A percentile compares a stretch with the other conserved stretches of the same genome.
Evolutionary conservation across 352 stramenopile species (phyloP).

Genomic region (Phytopythium cucurbitacearum): DNA sequence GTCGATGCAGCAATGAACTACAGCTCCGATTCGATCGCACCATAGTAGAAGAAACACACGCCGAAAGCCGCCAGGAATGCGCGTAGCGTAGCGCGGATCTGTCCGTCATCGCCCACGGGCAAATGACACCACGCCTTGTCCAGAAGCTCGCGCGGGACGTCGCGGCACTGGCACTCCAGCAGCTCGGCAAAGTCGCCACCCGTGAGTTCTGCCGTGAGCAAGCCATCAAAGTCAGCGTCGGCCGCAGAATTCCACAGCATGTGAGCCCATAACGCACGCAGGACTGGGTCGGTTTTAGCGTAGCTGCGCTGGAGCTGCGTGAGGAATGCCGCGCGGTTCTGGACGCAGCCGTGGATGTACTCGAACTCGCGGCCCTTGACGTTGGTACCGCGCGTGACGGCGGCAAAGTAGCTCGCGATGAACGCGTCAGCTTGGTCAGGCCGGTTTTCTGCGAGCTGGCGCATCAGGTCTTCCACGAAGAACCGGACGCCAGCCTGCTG

Average conservation of each 20-base stretch:
- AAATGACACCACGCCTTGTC: conserved; percentile 39
- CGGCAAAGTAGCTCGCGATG: conserved; percentile 40
- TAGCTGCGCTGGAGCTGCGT: conserved; percentile 35
- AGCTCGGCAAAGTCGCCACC: conserved; percentile 57
- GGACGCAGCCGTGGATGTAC: conserved; percentile 46
- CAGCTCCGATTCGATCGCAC: conserved; percentile 6
- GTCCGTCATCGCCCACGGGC: conserved; percentile 22
- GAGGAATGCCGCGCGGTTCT: conserved; percentile 49
- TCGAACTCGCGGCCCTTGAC: conserved; percentile 39
- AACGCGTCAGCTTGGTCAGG: conserved; percentile 33
- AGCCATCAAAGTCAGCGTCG: not conserved
- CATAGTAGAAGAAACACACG: conserved; percentile 49
- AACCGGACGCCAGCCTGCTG: conserved; percentile 53
- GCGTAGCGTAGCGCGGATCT: conserved; percentile 18
- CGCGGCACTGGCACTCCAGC: conserved; percentile 47
- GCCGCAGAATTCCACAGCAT: not conserved
- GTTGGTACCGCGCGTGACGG: conserved; percentile 27
- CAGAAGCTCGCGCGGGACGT: conserved; percentile 38
- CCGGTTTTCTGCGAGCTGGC: conserved; percentile 38
- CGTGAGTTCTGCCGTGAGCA: conserved; percentile 29
- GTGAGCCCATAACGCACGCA: conserved; percentile 16
- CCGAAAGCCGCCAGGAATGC: conserved; percentile 32
- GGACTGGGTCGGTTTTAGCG: conserved; percentile 28
- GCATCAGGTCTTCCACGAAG: conserved; percentile 51
- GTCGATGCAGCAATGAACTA: not conserved